Evolutionary conservation across 441 rosid species (phyloP).

Genomic region (Biscutella laevigata): DNA sequence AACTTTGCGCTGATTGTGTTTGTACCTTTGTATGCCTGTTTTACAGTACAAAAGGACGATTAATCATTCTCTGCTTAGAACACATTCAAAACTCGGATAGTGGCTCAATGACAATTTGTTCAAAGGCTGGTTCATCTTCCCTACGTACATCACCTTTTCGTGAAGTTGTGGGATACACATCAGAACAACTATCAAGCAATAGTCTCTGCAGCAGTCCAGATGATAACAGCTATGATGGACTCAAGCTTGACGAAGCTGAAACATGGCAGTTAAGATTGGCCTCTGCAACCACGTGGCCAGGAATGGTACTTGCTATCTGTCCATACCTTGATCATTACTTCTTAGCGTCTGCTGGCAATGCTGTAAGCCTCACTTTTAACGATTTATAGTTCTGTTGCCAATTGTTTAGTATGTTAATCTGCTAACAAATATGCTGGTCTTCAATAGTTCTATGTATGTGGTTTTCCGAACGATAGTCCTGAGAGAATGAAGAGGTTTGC

Average conservation of each 20-base stretch:
- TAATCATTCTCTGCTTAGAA: conserved; percentile 68
- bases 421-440: conserved; percentile 17
- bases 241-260: conserved; percentile 76
- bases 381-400: conserved; percentile 4
- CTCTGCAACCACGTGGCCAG: conserved; percentile 49
- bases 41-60: conserved; percentile 84
- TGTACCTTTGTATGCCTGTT: conserved; percentile 10
- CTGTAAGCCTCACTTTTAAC: conserved; percentile 55
- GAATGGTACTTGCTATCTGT: conserved; percentile 90
- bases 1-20: conserved; percentile 15
- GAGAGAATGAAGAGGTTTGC: conserved; percentile 70
- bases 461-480: conserved; percentile 64
- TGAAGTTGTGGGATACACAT: conserved; percentile 60
- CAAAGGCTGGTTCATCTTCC: conserved; percentile 68
- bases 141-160: conserved; percentile 76
- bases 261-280: conserved; percentile 70
- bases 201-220: conserved; percentile 85
- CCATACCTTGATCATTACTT: conserved; percentile 85
- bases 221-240: conserved; percentile 71
- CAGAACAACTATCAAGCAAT: conserved; percentile 77
- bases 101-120: conserved; percentile 61
- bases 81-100: conserved; percentile 64
- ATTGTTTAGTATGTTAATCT: conserved; percentile 16
- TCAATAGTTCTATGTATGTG: conserved; percentile 81
- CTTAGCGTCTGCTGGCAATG: conserved; percentile 93